Evolutionary conservation across 805 yeast genomes (phyloP).

Genomic region (Spencermartinsiella europaea): DNA sequence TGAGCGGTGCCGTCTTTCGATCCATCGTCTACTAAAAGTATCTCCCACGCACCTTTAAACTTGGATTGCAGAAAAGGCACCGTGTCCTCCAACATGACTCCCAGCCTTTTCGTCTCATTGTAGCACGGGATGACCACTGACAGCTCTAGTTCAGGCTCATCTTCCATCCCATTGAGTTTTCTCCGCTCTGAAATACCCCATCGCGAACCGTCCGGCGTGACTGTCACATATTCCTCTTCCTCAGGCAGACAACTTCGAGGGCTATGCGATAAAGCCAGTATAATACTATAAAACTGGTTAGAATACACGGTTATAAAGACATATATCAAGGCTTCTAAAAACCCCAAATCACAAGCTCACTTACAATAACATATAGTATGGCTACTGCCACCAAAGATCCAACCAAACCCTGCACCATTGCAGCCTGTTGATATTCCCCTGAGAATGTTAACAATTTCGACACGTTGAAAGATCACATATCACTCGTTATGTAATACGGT

Average conservation of each 20-base stretch:
- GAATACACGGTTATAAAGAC: too few relatives aligned
- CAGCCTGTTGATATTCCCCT: too few relatives aligned
- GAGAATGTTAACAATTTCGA: too few relatives aligned
- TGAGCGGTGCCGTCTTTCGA: constrained; percentile 74
- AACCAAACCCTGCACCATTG: not conserved
- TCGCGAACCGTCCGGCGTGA: not conserved
- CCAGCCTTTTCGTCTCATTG: constrained; percentile 74
- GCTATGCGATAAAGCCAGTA: not conserved
- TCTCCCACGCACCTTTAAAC: constrained; percentile 52
- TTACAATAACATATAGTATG: not conserved
- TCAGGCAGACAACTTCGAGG: not conserved
- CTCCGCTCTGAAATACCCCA: not conserved
- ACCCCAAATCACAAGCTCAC: too few relatives aligned
- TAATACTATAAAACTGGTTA: not conserved
- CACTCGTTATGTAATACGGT: too few relatives aligned
- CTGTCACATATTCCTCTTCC: not conserved
- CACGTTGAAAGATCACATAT: too few relatives aligned
- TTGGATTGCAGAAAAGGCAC: constrained; percentile 45
- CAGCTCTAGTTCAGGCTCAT: constrained; percentile 39
- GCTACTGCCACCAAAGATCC: not conserved
- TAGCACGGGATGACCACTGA: constrained; percentile 91
- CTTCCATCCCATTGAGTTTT: constrained; percentile 7
- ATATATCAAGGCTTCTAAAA: not conserved
- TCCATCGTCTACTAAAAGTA: constrained; percentile 88
- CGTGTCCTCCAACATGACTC: constrained; percentile 34